Conservation (phyloP, 805 yeast species). For the Suhomyces sp. region DNA sequence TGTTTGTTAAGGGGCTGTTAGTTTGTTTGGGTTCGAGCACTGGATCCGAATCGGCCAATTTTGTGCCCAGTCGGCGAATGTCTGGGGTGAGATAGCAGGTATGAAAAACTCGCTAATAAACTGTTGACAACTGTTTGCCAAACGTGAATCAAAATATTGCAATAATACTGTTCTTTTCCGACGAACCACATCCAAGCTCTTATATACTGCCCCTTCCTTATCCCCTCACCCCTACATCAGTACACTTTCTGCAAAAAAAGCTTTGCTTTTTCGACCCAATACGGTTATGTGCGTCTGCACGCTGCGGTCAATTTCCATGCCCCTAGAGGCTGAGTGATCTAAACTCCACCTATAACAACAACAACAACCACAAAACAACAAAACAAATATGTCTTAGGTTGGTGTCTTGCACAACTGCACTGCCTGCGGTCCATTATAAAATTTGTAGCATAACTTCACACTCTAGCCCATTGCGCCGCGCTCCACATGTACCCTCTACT, state of each 20-base stretch:
- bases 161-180: no score
- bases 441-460: neutral
- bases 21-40: conserved; percentile 1
- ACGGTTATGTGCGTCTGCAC: neutral
- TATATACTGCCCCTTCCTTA: neutral
- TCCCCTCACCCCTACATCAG: neutral
- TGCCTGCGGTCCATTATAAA: neutral
- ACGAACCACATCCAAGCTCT: neutral
- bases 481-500: neutral
- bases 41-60: neutral
- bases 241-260: neutral
- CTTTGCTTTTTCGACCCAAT: neutral
- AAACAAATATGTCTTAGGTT: neutral
- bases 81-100: neutral
- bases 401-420: neutral
- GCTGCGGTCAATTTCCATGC: neutral
- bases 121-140: neutral
- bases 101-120: neutral
- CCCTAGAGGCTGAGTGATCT: neutral
- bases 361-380: neutral
- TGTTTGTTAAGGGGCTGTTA: conserved; percentile 1
- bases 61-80: neutral
- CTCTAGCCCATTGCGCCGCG: neutral
- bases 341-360: neutral
- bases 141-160: neutral